phyloP scores from a whole-genome alignment of 371 early-diverging fungal species.

The Dipsacomyces acuminosporus region DNA sequence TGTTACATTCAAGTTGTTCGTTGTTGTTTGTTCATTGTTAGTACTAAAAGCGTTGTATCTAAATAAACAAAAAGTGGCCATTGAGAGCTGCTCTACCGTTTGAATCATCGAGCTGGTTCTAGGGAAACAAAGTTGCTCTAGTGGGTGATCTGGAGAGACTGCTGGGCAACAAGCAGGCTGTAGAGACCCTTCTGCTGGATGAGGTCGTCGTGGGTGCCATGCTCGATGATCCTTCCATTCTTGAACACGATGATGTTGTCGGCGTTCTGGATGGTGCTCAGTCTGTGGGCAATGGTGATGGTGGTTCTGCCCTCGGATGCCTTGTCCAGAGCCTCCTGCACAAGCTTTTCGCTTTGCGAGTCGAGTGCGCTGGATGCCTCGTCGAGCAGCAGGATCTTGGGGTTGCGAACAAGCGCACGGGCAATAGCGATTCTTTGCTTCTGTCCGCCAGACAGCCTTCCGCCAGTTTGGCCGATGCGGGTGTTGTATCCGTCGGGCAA shows the following conservation, averaged over 20 bases:
- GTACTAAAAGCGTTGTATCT: too few relatives aligned
- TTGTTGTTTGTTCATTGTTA: too few relatives aligned
- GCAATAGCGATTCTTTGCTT: conserved; percentile 69
- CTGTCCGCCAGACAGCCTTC: conserved; percentile 74
- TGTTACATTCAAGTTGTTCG: too few relatives aligned
- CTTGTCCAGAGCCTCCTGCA: conserved; percentile 51
- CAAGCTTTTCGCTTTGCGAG: conserved; percentile 41
- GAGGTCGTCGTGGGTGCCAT: conserved; percentile 48
- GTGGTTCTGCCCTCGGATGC: conserved; percentile 50
- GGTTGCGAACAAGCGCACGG: conserved; percentile 54
- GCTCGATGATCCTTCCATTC: conserved; percentile 47
- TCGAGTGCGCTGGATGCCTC: conserved; percentile 52
- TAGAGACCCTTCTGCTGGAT: conserved; percentile 41
- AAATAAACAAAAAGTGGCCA: too few relatives aligned
- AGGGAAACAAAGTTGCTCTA: too few relatives aligned
- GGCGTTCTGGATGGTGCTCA: conserved; percentile 46
- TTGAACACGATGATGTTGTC: conserved; percentile 51
- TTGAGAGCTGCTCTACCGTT: too few relatives aligned
- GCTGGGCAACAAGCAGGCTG: conserved; percentile 38
- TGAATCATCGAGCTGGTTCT: too few relatives aligned
- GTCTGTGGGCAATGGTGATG: conserved; percentile 49
- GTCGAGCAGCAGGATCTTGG: conserved; percentile 49
- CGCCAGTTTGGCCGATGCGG: conserved; percentile 65
- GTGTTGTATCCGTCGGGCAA: conserved; percentile 65
- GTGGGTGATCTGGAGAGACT: conserved; percentile 45